Percentiles rank a stretch among this genome's conserved stretches.
These are phyloP conservation scores for Oryza longistaminata DNA, from an alignment of 176 grass and related monocot species.

Conservation along the genomic window DNA sequence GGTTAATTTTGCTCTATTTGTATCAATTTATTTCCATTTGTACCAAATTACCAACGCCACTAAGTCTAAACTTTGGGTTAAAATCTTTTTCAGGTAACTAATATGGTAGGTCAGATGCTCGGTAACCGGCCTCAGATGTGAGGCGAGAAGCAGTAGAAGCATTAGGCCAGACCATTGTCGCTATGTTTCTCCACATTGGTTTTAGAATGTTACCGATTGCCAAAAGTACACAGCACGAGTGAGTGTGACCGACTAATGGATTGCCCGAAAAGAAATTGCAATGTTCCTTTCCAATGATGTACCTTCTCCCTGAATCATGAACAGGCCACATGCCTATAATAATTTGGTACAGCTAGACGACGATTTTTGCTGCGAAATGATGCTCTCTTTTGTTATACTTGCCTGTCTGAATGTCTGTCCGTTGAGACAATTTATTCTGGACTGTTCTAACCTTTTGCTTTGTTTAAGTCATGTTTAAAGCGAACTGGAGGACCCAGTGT, in stretches of 20 bases:
- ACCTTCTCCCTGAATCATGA: conserved; percentile 37
- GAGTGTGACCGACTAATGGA: conserved; percentile 28
- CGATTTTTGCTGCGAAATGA: conserved; percentile 27
- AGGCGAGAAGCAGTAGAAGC: conserved; percentile 26
- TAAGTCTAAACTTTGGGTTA: not conserved
- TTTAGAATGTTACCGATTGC: conserved; percentile 3
- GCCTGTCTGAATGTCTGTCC: not conserved
- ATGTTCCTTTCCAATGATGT: conserved; percentile 39
- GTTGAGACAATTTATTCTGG: not conserved
- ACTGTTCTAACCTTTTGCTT: not conserved
- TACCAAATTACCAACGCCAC: not conserved
- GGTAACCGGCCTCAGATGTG: conserved; percentile 74
- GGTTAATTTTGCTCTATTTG: not conserved
- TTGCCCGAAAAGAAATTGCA: conserved; percentile 22
- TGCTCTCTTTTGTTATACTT: not conserved
- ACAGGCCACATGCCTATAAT: conserved; percentile 42
- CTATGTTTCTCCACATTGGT: conserved; percentile 38
- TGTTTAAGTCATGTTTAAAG: not conserved
- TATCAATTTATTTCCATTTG: not conserved
- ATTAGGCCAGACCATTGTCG: conserved; percentile 22
- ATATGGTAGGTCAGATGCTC: conserved; percentile 87
- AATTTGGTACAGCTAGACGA: conserved; percentile 48
- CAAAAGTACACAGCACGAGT: conserved; percentile 19
- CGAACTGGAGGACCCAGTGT: not conserved
- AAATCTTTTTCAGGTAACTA: conserved; percentile 79